Percentiles rank a stretch among this genome's conserved stretches.
Conservation (phyloP, 1,139 yeast genomes). For the Magnusiomyces clavatus region DNA sequence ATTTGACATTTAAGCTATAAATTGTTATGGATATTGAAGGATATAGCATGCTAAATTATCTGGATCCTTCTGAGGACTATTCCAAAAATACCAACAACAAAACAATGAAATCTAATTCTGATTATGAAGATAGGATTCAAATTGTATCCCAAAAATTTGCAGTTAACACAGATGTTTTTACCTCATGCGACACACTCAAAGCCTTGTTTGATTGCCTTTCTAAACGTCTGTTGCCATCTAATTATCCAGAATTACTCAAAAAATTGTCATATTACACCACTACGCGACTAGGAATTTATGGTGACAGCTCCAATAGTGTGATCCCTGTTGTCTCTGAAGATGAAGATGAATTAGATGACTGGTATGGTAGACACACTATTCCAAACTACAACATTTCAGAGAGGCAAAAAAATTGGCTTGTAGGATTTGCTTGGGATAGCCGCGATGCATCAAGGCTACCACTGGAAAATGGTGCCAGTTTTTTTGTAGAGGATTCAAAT, state of each 20-base stretch:
- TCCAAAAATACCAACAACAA: too few relatives aligned
- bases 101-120: too few relatives aligned
- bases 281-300: slow-evolving; percentile 10
- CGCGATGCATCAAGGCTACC: slow-evolving; percentile 11
- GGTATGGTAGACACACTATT: slow-evolving; percentile 1
- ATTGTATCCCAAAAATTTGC: too few relatives aligned
- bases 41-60: too few relatives aligned
- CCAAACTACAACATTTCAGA: background rate
- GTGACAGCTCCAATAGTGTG: slow-evolving; percentile 4
- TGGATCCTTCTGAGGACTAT: too few relatives aligned
- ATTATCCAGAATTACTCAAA: slow-evolving; percentile 1
- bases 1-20: too few relatives aligned
- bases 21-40: too few relatives aligned
- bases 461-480: slow-evolving; percentile 1
- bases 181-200: slow-evolving; percentile 5
- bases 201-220: slow-evolving; percentile 10
- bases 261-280: slow-evolving; percentile 11
- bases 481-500: slow-evolving; percentile 5
- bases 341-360: slow-evolving; percentile 2
- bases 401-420: slow-evolving; percentile 8
- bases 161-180: background rate
- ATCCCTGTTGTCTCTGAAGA: background rate
- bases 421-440: slow-evolving; percentile 11
- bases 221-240: slow-evolving; percentile 6
- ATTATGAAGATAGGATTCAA: too few relatives aligned